Conservation (phyloP, 352 stramenopile species). For the Plasmopara muralis region DNA sequence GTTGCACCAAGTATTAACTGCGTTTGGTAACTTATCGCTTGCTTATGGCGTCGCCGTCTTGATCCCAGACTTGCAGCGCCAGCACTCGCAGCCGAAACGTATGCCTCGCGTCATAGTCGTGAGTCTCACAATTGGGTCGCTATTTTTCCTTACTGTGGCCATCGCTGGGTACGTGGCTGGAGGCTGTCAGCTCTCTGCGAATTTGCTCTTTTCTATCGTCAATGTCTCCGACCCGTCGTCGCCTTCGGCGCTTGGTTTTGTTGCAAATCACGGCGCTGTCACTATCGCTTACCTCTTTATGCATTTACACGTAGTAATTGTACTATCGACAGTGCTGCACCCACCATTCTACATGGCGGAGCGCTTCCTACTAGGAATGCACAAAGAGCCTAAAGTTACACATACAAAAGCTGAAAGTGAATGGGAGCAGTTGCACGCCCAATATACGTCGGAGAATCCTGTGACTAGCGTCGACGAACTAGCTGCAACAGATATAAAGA, state of each 20-base stretch:
- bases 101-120: slow-evolving; percentile 43
- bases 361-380: slow-evolving; percentile 38
- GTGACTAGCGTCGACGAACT: slow-evolving; percentile 10
- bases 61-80: slow-evolving; percentile 27
- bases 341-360: slow-evolving; percentile 41
- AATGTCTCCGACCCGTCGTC: slow-evolving; percentile 22
- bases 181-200: slow-evolving; percentile 36
- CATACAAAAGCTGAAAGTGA: slow-evolving; percentile 10
- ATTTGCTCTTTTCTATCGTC: slow-evolving; percentile 30
- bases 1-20: slow-evolving; percentile 26
- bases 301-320: slow-evolving; percentile 39
- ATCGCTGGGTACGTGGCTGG: slow-evolving; percentile 32
- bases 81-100: slow-evolving; percentile 39
- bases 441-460: slow-evolving; percentile 13
- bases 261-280: slow-evolving; percentile 20
- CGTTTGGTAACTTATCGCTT: slow-evolving; percentile 33
- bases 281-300: slow-evolving; percentile 34
- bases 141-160: slow-evolving; percentile 35
- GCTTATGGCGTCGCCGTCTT: slow-evolving; percentile 31
- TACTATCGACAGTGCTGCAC: slow-evolving; percentile 38
- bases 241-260: slow-evolving; percentile 20
- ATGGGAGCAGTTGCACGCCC: slow-evolving; percentile 21
- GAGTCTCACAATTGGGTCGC: slow-evolving; percentile 34
- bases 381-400: slow-evolving; percentile 9
- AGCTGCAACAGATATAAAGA: slow-evolving; percentile 13